Base-by-base conservation (phyloP, 371 early-diverging fungal genomes). In the Mortierella sp. region DNA sequence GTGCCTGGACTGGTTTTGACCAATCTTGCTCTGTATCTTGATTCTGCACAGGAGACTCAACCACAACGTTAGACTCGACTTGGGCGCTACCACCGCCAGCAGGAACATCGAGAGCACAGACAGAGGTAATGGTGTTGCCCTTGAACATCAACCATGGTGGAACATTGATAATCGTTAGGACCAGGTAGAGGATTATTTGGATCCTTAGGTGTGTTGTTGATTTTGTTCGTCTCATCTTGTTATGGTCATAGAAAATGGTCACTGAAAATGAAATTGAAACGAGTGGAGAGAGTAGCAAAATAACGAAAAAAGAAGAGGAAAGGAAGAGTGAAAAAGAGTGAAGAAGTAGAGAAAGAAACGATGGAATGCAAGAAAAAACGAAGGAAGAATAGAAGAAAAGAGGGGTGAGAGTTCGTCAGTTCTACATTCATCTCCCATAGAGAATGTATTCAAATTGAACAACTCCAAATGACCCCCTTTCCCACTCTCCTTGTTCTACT, bases 81-180 rank as follows among this genome's bases (percentile, higher is more conserved):
- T 38, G 42, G 42, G 42, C 5, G 42, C 42, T 5, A 38, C 42
- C 50, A 9, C n/a, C 70, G 28, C 21, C 13, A 24, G 58, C 54
- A 58, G 70, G 42, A n/a, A 24, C 58, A 5, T 79, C 79, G n/a
- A 79, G n/a, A 11, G 79, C 83, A 65, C 76, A 83, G 44, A 74
- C 83, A 31, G 74, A 65, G 11, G 44, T 60, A 68, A 83, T 83
- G 0, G 73, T 72, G 83, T 68, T 83, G n/a, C 83, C 79, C 34
- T 76, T 83, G 76, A 70, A 75, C 54, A 75, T 65, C 48, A 71
- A 72, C 84, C 80, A 80, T 45, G 84, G 78, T 52, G 78, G 80
- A 3, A 77, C 74, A 44, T 70, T 74, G 72, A 77, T 58, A 31
- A 60, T 65, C n/a, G 48, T 26, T 26, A 79, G 45, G 21, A 79